A percentile compares a stretch with the other conserved stretches of the same genome.
phyloP scores from a whole-genome alignment of 306 rosid species.

The Vigna radiata region DNA sequence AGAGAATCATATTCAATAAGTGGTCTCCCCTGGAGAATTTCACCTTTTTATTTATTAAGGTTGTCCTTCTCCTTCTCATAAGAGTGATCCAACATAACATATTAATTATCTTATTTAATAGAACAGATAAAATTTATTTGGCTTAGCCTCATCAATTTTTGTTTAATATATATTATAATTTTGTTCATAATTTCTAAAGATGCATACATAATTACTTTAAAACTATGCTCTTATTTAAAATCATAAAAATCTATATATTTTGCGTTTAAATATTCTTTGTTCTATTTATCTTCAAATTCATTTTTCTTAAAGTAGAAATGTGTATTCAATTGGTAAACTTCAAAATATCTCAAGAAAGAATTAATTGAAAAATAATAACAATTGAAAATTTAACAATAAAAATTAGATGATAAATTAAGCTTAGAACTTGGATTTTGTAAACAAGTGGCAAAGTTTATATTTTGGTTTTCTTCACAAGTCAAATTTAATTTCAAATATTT shows the following conservation, averaged over 20 bases:
- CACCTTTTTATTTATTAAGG: not conserved
- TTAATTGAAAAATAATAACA: not conserved
- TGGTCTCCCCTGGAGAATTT: not conserved
- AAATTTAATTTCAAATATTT: not conserved
- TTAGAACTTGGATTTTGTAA: not conserved
- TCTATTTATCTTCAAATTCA: not conserved
- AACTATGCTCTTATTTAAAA: not conserved
- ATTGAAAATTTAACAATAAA: not conserved
- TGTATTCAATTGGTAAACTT: not conserved
- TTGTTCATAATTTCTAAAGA: not conserved
- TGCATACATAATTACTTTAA: not conserved
- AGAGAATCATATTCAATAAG: constrained; percentile 12
- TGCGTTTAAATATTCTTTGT: not conserved
- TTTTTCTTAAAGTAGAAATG: not conserved
- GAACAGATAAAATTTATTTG: not conserved
- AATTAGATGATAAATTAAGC: not conserved
- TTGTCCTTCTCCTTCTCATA: not conserved
- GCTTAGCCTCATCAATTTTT: not conserved
- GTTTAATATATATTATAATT: not conserved
- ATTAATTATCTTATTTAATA: not conserved
- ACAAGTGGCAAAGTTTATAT: not conserved
- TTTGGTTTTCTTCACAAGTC: not conserved
- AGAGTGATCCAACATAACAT: not conserved
- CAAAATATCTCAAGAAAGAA: not conserved
- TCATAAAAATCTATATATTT: not conserved